Base-by-base conservation (phyloP, 23 red algal species). In the Gracilaria caudata region DNA sequence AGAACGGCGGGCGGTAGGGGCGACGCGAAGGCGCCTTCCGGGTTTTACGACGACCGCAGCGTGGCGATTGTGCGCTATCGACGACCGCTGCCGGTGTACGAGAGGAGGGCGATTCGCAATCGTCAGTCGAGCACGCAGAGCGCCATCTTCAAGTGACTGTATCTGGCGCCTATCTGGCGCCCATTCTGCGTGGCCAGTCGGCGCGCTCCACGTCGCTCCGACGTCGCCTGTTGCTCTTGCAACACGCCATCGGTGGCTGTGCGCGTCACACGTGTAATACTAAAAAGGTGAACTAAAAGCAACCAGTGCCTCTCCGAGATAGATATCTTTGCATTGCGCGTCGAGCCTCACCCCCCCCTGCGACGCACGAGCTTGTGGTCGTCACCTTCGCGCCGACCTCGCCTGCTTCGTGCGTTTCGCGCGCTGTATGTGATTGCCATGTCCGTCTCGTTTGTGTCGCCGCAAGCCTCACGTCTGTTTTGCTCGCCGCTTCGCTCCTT, bases 31-130 rank as follows among this genome's bases (percentile, higher is more conserved):
- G 36, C 43, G 39, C 85, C 68, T 19, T 55, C 26, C 13, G 43
- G 51, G 6, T 89, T 77, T 37, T 68, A 78, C 34, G 85, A 89
- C 73, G 35, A 37, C 25, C 16, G 7, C 13, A 78, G 36, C 68
- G 85, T 89, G 20, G 71, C 85, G 0, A 89, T 89, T 68, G 85
- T 89, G 41, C 68, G 85, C 35, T 89, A 89, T 29, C 68, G 54
- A 9, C 64, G 85, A 0, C 74, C 85, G 51, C 70, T 79, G 35
- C 85, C 85, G 11, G 36, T 38, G 72, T 61, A 89, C 56, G 85
- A 89, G 29, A 11, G 68, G 5, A 19, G 51, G 1, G 77, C 77
- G 35, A 17, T 51, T 24, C 63, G 82, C 7, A 86, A 86, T 63
- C 38, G 82, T 16, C 82, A 86, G 82, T 72, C 61, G 21, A 86